Percentiles rank a stretch among this genome's conserved stretches.
These are phyloP conservation scores for Darksidea phi DNA, from an alignment of 495 filamentous ascomycete genomes.

Conservation along the genomic window DNA sequence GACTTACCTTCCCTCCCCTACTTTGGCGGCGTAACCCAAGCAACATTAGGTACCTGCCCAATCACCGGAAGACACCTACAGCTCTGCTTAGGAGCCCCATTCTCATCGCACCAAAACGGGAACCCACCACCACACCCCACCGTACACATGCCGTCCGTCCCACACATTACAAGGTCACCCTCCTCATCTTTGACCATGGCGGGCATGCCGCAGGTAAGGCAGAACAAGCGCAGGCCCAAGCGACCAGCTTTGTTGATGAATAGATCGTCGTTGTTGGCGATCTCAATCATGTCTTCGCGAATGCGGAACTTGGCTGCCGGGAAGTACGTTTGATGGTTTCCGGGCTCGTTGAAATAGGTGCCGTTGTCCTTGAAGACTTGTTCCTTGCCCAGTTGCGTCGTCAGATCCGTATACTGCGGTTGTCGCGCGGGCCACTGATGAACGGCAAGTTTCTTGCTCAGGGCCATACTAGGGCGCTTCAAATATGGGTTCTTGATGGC, in stretches of 20 bases:
- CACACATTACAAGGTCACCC: constrained; percentile 16
- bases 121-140: constrained; percentile 5
- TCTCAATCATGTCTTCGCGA: neutral
- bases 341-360: constrained; percentile 6
- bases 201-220: neutral
- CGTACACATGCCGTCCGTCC: constrained; percentile 4
- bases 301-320: constrained; percentile 5
- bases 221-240: constrained; percentile 1
- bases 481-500: neutral
- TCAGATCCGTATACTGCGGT: neutral
- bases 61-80: constrained; percentile 11
- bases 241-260: constrained; percentile 12
- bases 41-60: neutral
- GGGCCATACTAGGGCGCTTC: neutral
- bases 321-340: constrained; percentile 18
- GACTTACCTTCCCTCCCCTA: neutral
- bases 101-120: neutral
- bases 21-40: neutral
- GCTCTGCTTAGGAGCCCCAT: neutral
- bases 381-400: neutral
- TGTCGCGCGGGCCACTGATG: neutral
- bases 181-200: constrained; percentile 9
- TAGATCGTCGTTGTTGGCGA: neutral
- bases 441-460: neutral
- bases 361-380: neutral